Conservation (phyloP, 1,284 basidiomycete species). For the Apiotrichum sp. region DNA sequence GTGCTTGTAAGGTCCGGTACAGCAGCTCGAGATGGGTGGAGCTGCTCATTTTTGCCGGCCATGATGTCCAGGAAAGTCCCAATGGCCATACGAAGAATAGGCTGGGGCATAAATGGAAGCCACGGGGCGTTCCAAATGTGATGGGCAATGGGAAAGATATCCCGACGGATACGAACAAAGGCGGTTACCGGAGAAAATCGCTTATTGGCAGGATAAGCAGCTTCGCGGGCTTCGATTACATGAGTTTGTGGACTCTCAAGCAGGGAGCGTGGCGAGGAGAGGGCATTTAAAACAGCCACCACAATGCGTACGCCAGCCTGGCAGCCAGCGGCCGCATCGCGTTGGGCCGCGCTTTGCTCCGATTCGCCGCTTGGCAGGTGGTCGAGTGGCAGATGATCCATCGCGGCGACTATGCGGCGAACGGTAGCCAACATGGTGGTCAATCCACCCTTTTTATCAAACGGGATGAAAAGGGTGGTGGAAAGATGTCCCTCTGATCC, state of each 20-base stretch:
- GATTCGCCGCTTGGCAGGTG: slow-evolving; percentile 42
- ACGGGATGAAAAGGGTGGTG: slow-evolving; percentile 70
- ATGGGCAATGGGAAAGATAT: slow-evolving; percentile 62
- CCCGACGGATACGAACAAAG: slow-evolving; percentile 70
- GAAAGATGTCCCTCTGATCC: slow-evolving; percentile 67
- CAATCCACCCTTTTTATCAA: slow-evolving; percentile 68
- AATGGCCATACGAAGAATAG: slow-evolving; percentile 67
- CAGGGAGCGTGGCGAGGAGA: slow-evolving; percentile 72
- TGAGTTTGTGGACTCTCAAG: slow-evolving; percentile 79
- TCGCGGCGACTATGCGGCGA: slow-evolving; percentile 55
- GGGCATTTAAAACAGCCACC: slow-evolving; percentile 66
- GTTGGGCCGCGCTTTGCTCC: slow-evolving; percentile 55
- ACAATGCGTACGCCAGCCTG: slow-evolving; percentile 40
- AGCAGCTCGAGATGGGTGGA: slow-evolving; percentile 18
- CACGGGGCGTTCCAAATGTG: slow-evolving; percentile 78
- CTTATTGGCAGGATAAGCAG: slow-evolving; percentile 51
- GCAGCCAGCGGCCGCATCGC: slow-evolving; percentile 50
- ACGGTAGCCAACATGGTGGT: slow-evolving; percentile 62
- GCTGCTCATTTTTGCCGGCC: slow-evolving; percentile 72
- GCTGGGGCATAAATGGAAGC: slow-evolving; percentile 67
- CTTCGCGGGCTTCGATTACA: slow-evolving; percentile 17
- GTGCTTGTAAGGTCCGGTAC: slow-evolving; percentile 20
- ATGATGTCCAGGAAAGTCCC: slow-evolving; percentile 75
- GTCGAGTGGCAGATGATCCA: slow-evolving; percentile 49
- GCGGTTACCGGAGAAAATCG: slow-evolving; percentile 71